These are phyloP conservation scores for Endoconidiophora laricicola DNA, from an alignment of 2,329 filamentous ascomycete genomes.

Conservation along the genomic window DNA sequence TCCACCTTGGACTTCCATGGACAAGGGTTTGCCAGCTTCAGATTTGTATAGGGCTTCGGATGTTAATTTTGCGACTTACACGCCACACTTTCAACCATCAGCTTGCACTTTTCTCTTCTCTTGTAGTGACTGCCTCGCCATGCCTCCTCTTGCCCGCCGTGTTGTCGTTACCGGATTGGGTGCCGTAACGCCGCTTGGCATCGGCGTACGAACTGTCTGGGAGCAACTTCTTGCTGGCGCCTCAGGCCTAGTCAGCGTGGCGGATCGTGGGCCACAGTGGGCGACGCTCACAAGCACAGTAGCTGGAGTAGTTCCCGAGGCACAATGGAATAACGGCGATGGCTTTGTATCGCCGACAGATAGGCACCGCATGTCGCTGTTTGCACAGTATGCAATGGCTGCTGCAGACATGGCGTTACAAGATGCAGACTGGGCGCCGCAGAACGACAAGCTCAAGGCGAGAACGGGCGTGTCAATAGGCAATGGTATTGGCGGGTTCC, in stretches of 20 bases:
- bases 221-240: conserved; percentile 59
- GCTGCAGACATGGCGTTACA: conserved; percentile 71
- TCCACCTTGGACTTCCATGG: no score
- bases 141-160: conserved; percentile 29
- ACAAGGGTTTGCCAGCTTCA: no score
- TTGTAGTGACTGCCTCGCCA: background rate
- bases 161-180: conserved; percentile 76
- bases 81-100: background rate
- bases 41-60: no score
- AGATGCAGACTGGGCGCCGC: conserved; percentile 63
- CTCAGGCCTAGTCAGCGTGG: conserved; percentile 64
- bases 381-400: conserved; percentile 81
- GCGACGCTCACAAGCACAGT: conserved; percentile 65
- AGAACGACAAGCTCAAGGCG: conserved; percentile 45
- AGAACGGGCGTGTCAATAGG: conserved; percentile 81
- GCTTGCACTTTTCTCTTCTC: no score
- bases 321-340: conserved; percentile 33
- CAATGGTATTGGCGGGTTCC: conserved; percentile 86
- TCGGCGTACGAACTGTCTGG: conserved; percentile 68
- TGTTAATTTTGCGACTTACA: background rate
- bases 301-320: conserved; percentile 59
- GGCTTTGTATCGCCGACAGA: conserved; percentile 35
- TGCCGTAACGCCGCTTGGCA: conserved; percentile 66
- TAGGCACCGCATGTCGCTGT: conserved; percentile 69
- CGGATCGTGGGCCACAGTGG: conserved; percentile 45